Percentiles rank a stretch among this genome's conserved stretches.
Evolutionary conservation across 495 filamentous ascomycete genomes (phyloP).

Genomic region (Thozetella sp.): DNA sequence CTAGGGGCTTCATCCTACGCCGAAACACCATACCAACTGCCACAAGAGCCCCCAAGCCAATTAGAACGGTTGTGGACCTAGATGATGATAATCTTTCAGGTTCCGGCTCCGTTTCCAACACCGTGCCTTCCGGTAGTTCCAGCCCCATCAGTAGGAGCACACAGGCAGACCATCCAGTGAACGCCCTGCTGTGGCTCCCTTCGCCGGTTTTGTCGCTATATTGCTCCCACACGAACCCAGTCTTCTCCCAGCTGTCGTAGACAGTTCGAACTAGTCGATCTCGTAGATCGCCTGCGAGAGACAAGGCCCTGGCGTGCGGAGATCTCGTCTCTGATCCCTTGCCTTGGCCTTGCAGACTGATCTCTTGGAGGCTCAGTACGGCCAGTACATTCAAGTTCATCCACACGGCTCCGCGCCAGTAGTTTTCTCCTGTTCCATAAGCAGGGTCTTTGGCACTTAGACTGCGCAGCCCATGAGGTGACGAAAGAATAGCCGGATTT

Average conservation of each 20-base stretch:
- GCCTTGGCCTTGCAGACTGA: conserved; percentile 50
- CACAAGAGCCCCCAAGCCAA: too few relatives aligned
- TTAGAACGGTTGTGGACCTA: too few relatives aligned
- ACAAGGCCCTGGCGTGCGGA: conserved; percentile 62
- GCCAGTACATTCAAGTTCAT: conserved; percentile 94
- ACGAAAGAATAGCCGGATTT: conserved; percentile 80
- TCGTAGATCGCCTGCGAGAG: conserved; percentile 71
- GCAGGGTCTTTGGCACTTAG: conserved; percentile 76
- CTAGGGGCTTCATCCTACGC: too few relatives aligned
- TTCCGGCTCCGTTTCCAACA: too few relatives aligned
- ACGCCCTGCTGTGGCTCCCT: conserved; percentile 91
- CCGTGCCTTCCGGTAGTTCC: conserved; percentile 38
- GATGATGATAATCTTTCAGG: too few relatives aligned
- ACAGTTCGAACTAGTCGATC: conserved; percentile 83
- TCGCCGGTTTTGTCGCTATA: conserved; percentile 87
- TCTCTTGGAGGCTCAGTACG: conserved; percentile 65
- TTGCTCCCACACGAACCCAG: conserved; percentile 96
- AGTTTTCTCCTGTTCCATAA: conserved; percentile 90
- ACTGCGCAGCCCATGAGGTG: conserved; percentile 77
- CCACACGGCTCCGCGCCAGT: conserved; percentile 93
- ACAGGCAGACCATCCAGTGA: conserved; percentile 93
- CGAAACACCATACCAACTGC: too few relatives aligned
- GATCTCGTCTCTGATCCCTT: too few relatives aligned
- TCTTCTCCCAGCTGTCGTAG: conserved; percentile 78
- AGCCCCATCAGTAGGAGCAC: conserved; percentile 94